These are phyloP conservation scores for Yarrowia porcina DNA, from an alignment of 805 yeast species.

Conservation along the genomic window DNA sequence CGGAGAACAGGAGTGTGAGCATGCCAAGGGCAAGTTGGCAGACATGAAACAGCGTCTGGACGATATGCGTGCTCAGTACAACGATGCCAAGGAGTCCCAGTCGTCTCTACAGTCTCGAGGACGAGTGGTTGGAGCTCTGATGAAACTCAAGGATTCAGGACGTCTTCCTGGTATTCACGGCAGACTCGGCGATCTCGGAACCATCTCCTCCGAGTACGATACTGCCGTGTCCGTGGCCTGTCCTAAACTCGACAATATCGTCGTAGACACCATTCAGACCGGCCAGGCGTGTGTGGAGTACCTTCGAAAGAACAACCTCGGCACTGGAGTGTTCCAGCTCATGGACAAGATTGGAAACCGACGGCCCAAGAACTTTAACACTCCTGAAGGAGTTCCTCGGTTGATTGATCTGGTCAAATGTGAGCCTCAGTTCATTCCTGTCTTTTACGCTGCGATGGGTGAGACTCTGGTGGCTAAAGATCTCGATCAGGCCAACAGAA, in stretches of 20 bases:
- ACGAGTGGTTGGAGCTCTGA: slow-evolving; percentile 66
- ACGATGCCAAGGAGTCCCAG: slow-evolving; percentile 62
- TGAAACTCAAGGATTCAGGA: slow-evolving; percentile 71
- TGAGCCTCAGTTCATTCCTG: slow-evolving; percentile 70
- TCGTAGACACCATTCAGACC: slow-evolving; percentile 73
- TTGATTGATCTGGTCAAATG: slow-evolving; percentile 79
- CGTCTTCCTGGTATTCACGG: slow-evolving; percentile 85
- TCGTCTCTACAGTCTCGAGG: slow-evolving; percentile 63
- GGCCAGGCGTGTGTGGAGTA: slow-evolving; percentile 80
- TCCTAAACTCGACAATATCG: slow-evolving; percentile 86
- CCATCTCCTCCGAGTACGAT: slow-evolving; percentile 83
- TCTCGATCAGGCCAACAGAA: slow-evolving; percentile 74
- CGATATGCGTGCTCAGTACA: slow-evolving; percentile 56
- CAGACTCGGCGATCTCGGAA: slow-evolving; percentile 87
- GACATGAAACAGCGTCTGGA: slow-evolving; percentile 53
- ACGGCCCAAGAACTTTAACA: slow-evolving; percentile 40
- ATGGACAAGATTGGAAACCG: slow-evolving; percentile 68
- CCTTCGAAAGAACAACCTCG: slow-evolving; percentile 75
- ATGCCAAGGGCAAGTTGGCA: slow-evolving; percentile 50
- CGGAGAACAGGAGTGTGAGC: slow-evolving; percentile 56
- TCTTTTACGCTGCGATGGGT: slow-evolving; percentile 80
- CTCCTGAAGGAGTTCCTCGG: slow-evolving; percentile 77
- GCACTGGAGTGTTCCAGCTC: slow-evolving; percentile 84
- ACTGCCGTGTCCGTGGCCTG: slow-evolving; percentile 94
- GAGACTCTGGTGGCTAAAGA: slow-evolving; percentile 85